Evolutionary conservation across 2,329 filamentous ascomycete species (phyloP).

Genomic region (Aspergillus ibericus): DNA sequence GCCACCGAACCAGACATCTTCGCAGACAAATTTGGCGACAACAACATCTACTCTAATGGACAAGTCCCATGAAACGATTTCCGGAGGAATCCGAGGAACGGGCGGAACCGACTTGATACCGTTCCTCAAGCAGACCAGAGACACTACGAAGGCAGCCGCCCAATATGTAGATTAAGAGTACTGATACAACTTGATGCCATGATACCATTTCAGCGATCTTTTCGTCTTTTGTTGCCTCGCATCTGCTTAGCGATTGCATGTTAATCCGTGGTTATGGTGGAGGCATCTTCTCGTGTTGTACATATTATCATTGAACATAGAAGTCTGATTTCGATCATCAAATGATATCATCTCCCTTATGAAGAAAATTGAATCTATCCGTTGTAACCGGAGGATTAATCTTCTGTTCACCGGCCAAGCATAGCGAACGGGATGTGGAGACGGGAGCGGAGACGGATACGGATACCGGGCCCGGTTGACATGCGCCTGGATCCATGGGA

Average conservation of each 20-base stretch:
- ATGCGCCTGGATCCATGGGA: neutral
- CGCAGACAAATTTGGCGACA: slow-evolving; percentile 46
- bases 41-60: slow-evolving; percentile 42
- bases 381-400: neutral
- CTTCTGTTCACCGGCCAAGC: neutral
- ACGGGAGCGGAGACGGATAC: slow-evolving; percentile 18
- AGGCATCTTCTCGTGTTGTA: neutral
- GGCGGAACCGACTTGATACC: slow-evolving; percentile 56
- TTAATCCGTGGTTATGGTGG: neutral
- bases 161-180: slow-evolving; percentile 23
- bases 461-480: neutral
- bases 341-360: too few species aligned
- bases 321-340: too few species aligned
- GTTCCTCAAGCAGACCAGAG: slow-evolving; percentile 53
- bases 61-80: slow-evolving; percentile 27
- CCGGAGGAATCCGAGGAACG: slow-evolving; percentile 48
- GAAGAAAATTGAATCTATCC: too few species aligned
- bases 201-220: neutral
- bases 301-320: neutral
- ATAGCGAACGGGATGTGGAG: neutral
- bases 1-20: slow-evolving; percentile 15
- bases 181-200: neutral
- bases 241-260: too few species aligned
- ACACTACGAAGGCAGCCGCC: slow-evolving; percentile 50
- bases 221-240: too few species aligned